phyloP scores from a whole-genome alignment of 2,329 filamentous ascomycete genomes.

The Harringtonia aguacate region DNA sequence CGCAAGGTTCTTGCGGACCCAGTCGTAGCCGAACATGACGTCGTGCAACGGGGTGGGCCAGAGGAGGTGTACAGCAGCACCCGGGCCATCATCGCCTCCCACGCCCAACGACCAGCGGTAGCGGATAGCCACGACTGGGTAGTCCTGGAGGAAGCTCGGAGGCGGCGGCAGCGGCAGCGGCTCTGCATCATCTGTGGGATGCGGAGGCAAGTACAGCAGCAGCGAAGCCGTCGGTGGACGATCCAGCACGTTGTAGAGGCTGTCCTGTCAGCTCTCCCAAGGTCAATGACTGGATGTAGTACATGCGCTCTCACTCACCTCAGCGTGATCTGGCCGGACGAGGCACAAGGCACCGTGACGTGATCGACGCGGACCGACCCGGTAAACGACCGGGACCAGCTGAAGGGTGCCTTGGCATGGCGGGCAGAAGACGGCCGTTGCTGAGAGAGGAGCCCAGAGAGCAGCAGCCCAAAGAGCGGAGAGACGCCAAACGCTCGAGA shows the following conservation, averaged over 20 bases:
- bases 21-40: slow-evolving; percentile 39
- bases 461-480: too few relatives aligned
- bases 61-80: slow-evolving; percentile 11
- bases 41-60: slow-evolving; percentile 53
- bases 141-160: slow-evolving; percentile 30
- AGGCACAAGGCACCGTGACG: slow-evolving; percentile 35
- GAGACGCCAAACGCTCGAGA: too few relatives aligned
- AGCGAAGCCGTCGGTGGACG: slow-evolving; percentile 30
- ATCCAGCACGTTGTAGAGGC: slow-evolving; percentile 35
- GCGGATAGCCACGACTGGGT: slow-evolving; percentile 43
- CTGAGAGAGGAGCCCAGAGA: too few relatives aligned
- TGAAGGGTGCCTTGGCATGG: too few relatives aligned
- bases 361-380: slow-evolving; percentile 21
- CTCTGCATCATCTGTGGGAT: too few relatives aligned
- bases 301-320: too few relatives aligned
- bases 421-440: slow-evolving; percentile 4
- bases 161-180: slow-evolving; percentile 19
- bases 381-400: slow-evolving; percentile 1
- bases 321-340: slow-evolving; percentile 36
- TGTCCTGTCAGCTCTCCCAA: slow-evolving; percentile 18
- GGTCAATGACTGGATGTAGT: not conserved
- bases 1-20: slow-evolving; percentile 34
- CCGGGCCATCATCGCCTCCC: not conserved
- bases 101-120: slow-evolving; percentile 55
- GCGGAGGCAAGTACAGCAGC: slow-evolving; percentile 45